Percentiles rank a stretch among this genome's conserved stretches.
phyloP scores from a whole-genome alignment of 306 rosid species.

The Acmispon strigosus region DNA sequence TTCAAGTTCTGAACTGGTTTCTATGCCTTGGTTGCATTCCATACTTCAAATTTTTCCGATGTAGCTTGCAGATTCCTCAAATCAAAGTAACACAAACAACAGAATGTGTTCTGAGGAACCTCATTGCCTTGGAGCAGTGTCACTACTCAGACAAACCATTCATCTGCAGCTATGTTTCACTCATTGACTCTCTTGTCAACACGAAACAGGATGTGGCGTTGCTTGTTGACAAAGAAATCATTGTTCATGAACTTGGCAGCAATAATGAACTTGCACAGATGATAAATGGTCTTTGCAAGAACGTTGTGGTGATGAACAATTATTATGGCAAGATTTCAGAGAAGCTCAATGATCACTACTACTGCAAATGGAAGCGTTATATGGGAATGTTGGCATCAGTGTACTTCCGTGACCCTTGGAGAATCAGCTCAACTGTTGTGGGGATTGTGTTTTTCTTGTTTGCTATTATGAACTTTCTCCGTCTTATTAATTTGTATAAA shows the following conservation, averaged over 20 bases:
- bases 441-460: conserved; percentile 16
- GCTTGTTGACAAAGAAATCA: conserved; percentile 26
- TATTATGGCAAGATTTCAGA: background rate
- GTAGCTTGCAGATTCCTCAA: background rate
- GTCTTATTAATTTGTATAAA: background rate
- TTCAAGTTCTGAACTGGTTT: background rate
- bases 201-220: conserved; percentile 34
- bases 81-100: conserved; percentile 13
- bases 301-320: background rate
- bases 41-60: background rate
- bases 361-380: background rate
- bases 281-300: conserved; percentile 18
- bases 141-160: conserved; percentile 29
- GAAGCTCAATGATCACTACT: conserved; percentile 15
- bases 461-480: conserved; percentile 1
- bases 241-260: conserved; percentile 26
- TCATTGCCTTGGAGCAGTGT: conserved; percentile 50
- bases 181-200: conserved; percentile 32
- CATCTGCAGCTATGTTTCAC: conserved; percentile 35
- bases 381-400: conserved; percentile 19
- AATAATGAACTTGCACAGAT: conserved; percentile 2
- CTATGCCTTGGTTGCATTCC: conserved; percentile 20
- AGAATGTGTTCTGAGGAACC: conserved; percentile 34
- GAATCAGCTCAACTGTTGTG: conserved; percentile 5
- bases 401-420: conserved; percentile 24